Evolutionary conservation across 163 green algal species (phyloP).

Genomic region (Chloromonas sp.): DNA sequence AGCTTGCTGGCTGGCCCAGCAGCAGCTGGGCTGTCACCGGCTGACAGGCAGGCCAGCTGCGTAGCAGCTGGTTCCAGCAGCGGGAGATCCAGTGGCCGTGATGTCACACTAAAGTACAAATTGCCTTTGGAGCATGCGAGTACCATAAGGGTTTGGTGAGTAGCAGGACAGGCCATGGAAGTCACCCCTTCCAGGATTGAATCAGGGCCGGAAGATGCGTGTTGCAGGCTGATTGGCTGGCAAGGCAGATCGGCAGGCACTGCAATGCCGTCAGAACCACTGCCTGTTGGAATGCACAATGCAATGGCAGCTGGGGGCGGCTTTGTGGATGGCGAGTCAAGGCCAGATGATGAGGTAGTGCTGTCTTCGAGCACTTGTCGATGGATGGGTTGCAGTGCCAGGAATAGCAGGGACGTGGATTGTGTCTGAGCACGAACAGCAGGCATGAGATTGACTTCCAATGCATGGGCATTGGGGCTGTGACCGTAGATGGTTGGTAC

Average conservation of each 20-base stretch:
- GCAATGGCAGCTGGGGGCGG: constrained; percentile 1
- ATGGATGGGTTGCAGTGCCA: neutral
- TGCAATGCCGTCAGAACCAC: neutral
- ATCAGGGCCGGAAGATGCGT: constrained; percentile 6
- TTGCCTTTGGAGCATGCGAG: constrained; percentile 16
- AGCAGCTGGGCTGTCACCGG: too few relatives aligned
- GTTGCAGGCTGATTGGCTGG: constrained; percentile 12
- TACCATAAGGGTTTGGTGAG: constrained; percentile 20
- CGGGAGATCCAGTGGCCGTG: too few relatives aligned
- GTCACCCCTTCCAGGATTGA: constrained; percentile 11
- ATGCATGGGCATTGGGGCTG: too few relatives aligned
- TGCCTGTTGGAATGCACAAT: neutral
- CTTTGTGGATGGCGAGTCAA: neutral
- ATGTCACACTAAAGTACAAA: constrained; percentile 8
- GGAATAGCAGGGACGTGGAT: neutral
- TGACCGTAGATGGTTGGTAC: too few relatives aligned
- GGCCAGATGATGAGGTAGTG: neutral
- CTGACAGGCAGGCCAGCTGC: too few relatives aligned
- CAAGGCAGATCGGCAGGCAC: constrained; percentile 4
- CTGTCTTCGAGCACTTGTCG: neutral
- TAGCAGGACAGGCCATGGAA: constrained; percentile 8
- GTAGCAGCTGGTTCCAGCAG: too few relatives aligned
- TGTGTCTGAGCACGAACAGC: neutral
- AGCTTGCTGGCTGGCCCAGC: too few relatives aligned
- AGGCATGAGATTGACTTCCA: neutral